These are phyloP conservation scores for Penicillium paxilli DNA, from an alignment of 495 filamentous ascomycete species.

Conservation along the genomic window DNA sequence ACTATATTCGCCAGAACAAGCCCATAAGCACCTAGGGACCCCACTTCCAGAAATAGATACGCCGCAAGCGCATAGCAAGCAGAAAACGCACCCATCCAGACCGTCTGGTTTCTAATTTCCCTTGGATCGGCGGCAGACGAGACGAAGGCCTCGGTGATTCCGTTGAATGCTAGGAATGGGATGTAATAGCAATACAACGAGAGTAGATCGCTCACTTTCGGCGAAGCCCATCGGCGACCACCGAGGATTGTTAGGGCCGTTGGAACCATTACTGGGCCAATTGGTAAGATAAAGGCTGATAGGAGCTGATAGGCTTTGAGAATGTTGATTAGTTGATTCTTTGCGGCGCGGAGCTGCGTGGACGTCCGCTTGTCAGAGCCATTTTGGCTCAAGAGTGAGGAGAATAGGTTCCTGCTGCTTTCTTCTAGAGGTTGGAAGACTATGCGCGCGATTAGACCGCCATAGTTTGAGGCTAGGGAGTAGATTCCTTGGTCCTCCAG, in stretches of 20 bases:
- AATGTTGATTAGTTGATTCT: slow-evolving; percentile 34
- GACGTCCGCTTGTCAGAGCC: slow-evolving; percentile 13
- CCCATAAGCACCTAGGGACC: slow-evolving; percentile 70
- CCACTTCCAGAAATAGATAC: slow-evolving; percentile 65
- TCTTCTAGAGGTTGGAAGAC: slow-evolving; percentile 96
- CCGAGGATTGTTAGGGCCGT: slow-evolving; percentile 70
- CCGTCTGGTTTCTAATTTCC: slow-evolving; percentile 71
- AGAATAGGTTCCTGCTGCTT: slow-evolving; percentile 82
- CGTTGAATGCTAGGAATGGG: slow-evolving; percentile 88
- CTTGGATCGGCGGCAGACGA: slow-evolving; percentile 71
- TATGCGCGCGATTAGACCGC: slow-evolving; percentile 82
- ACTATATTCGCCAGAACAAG: slow-evolving; percentile 82
- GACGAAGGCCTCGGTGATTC: slow-evolving; percentile 89
- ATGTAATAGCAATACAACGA: slow-evolving; percentile 88
- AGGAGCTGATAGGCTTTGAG: slow-evolving; percentile 55
- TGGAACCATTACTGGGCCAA: slow-evolving; percentile 74
- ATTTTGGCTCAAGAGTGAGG: slow-evolving; percentile 55
- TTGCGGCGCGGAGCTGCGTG: slow-evolving; percentile 27
- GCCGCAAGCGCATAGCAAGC: slow-evolving; percentile 69
- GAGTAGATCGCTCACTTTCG: slow-evolving; percentile 66
- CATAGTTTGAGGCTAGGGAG: slow-evolving; percentile 91
- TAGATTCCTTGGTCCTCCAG: slow-evolving; percentile 88
- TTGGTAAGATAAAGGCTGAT: slow-evolving; percentile 59
- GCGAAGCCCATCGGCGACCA: slow-evolving; percentile 67
- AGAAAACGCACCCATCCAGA: slow-evolving; percentile 81